Base-by-base conservation (phyloP, 164 flowering plant genomes). In the Akebia trifoliata region DNA sequence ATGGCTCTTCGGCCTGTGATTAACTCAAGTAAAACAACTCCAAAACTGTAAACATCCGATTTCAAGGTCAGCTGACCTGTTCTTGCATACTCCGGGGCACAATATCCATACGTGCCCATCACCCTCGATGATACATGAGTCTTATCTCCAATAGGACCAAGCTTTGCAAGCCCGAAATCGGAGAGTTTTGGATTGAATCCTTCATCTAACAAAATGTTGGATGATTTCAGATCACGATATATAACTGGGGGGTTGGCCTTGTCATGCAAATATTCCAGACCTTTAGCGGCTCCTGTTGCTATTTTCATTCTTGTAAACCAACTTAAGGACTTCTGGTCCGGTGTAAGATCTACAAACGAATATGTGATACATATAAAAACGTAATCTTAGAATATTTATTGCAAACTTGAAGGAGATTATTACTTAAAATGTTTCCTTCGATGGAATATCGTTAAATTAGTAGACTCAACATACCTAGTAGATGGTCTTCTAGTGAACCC, bases 41-140 rank as follows among this genome's bases (percentile, higher is more conserved):
- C 87, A 59, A 82, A 85, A 57, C 87, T 82, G 57, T 78, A 85
- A 0, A 85, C 81, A 65, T 85, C 86, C 9, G 91, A 78, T 52
- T 79, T 80, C 45, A 75, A 4, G 1, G 87, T 80, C 34, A 85
- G 74, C 36, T 80, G 60, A 49, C 81, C 82, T 6, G 73, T 49
- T 71, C 72, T 75, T 40, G 70, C 56, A 76, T 77, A 82, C 56
- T 85, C 91, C 0, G 91, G 91, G 28, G 91, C 87, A 56, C 76
- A 74, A 31, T 80, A 84, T 7, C 90, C 90, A 51, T 81, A 84
- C 0, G 87, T 80, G 0, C 85, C 87, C 90, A 84, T 75, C 26
- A 75, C 82, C 56, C 85, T 71, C 1, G 85, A 74, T 12, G 81
- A 65, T 12, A 67, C 69, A 44, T 68, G 77, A 24, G 56, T 55